phyloP scores from a whole-genome alignment of 108 stramenopile genomes.

The Skeletonema grethae region DNA sequence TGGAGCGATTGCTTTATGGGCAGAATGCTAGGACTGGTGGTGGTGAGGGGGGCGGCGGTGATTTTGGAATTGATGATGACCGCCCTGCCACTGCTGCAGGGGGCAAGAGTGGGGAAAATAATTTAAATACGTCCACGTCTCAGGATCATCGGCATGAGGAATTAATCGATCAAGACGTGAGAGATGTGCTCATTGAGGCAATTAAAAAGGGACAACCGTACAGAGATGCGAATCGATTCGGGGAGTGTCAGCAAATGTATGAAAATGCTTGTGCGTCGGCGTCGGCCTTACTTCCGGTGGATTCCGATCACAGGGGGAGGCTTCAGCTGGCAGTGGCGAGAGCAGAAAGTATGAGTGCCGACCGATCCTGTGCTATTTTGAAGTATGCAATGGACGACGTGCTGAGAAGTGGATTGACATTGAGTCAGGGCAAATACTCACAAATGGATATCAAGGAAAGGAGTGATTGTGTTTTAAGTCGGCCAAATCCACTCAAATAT shows the following conservation, averaged over 20 bases:
- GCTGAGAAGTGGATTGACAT: conserved; percentile 63
- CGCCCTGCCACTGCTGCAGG: no score
- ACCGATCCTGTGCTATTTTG: conserved; percentile 81
- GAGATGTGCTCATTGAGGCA: conserved; percentile 74
- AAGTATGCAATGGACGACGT: conserved; percentile 91
- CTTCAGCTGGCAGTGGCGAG: conserved; percentile 72
- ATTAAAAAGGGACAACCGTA: conserved; percentile 58
- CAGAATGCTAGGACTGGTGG: background rate
- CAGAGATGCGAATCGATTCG: conserved; percentile 46
- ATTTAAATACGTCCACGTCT: conserved; percentile 13
- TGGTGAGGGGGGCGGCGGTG: background rate
- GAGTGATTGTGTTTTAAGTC: conserved; percentile 74
- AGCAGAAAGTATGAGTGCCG: conserved; percentile 77
- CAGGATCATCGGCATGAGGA: conserved; percentile 67
- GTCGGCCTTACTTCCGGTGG: conserved; percentile 81
- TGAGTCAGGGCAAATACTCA: conserved; percentile 40
- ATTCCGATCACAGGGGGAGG: conserved; percentile 88
- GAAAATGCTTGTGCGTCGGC: conserved; percentile 73
- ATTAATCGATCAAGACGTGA: conserved; percentile 86
- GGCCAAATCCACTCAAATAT: conserved; percentile 43
- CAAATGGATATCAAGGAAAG: conserved; percentile 58
- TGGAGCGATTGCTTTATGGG: conserved; percentile 23
- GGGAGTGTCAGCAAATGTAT: conserved; percentile 71
- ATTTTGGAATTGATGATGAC: conserved; percentile 23
- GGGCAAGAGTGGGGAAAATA: conserved; percentile 1